Percentiles rank a stretch among this genome's conserved stretches.
Conservation (phyloP, 495 filamentous ascomycete genomes). For the Talaromyces proteolyticus region DNA sequence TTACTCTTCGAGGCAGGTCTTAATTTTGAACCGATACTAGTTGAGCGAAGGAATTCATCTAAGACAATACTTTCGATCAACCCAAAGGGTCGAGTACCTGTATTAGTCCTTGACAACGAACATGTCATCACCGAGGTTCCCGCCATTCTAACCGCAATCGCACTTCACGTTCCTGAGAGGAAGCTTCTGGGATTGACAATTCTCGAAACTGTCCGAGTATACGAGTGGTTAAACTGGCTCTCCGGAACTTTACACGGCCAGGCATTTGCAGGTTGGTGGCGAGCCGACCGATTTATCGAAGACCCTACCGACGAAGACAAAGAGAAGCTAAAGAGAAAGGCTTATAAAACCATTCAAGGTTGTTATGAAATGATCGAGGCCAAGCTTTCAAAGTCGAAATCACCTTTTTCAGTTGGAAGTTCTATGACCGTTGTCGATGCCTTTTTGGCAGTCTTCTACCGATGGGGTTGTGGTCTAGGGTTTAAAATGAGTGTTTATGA, state of each 20-base stretch:
- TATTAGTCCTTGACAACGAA: background rate
- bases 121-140: background rate
- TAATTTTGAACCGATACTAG: background rate
- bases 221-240: conserved; percentile 35
- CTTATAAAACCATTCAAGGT: background rate
- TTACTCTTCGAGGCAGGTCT: background rate
- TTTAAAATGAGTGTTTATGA: conserved; percentile 19
- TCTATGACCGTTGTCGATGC: conserved; percentile 28
- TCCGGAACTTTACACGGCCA: conserved; percentile 26
- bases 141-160: conserved; percentile 5
- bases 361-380: background rate
- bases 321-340: background rate
- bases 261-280: conserved; percentile 13
- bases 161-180: conserved; percentile 16
- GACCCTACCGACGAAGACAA: background rate
- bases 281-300: background rate
- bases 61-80: background rate
- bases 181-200: conserved; percentile 20
- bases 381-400: background rate
- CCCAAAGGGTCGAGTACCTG: background rate
- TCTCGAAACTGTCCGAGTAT: conserved; percentile 20
- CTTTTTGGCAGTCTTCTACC: conserved; percentile 24
- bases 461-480: conserved; percentile 15
- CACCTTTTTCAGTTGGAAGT: conserved; percentile 17
- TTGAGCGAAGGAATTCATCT: background rate